Evolutionary conservation across 352 stramenopile genomes (phyloP).

Genomic region (Ochromonadaceae sp.): DNA sequence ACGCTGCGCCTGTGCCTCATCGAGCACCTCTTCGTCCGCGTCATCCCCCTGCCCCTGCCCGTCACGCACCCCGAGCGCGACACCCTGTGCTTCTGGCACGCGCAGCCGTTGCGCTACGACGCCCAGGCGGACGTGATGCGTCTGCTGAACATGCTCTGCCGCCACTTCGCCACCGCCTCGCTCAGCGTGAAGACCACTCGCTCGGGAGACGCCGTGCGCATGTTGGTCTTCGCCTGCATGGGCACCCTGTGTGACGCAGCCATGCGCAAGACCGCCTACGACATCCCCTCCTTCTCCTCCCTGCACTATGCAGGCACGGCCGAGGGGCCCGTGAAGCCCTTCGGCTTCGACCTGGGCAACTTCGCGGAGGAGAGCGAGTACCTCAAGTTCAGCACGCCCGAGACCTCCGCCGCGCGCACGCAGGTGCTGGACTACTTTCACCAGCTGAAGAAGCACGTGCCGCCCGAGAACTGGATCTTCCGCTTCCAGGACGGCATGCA

Average conservation of each 20-base stretch:
- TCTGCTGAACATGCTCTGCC: conserved; percentile 51
- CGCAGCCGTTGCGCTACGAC: conserved; percentile 54
- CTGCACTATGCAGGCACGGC: conserved; percentile 63
- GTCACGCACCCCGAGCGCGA: conserved; percentile 39
- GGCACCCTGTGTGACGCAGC: conserved; percentile 65
- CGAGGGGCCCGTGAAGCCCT: conserved; percentile 58
- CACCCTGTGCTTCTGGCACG: conserved; percentile 61
- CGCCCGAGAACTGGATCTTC: conserved; percentile 36
- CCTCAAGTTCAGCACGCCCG: conserved; percentile 47
- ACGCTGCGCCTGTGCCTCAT: conserved; percentile 59
- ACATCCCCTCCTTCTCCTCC: conserved; percentile 58
- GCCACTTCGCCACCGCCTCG: conserved; percentile 57
- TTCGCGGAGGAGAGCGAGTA: conserved; percentile 45
- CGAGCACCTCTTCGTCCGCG: conserved; percentile 58
- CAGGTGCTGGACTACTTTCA: conserved; percentile 67
- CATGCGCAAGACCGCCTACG: conserved; percentile 50
- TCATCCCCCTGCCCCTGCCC: conserved; percentile 56
- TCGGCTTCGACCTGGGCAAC: conserved; percentile 59
- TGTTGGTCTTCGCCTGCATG: conserved; percentile 61
- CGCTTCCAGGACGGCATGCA: conserved; percentile 33
- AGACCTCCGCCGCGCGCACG: conserved; percentile 45
- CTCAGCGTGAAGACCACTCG: conserved; percentile 58
- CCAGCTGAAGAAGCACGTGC: conserved; percentile 27
- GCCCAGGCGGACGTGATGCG: conserved; percentile 68
- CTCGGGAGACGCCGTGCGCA: conserved; percentile 58